phyloP scores from a whole-genome alignment of 2,329 filamentous ascomycete species.

The Thielaviopsis musarum region DNA sequence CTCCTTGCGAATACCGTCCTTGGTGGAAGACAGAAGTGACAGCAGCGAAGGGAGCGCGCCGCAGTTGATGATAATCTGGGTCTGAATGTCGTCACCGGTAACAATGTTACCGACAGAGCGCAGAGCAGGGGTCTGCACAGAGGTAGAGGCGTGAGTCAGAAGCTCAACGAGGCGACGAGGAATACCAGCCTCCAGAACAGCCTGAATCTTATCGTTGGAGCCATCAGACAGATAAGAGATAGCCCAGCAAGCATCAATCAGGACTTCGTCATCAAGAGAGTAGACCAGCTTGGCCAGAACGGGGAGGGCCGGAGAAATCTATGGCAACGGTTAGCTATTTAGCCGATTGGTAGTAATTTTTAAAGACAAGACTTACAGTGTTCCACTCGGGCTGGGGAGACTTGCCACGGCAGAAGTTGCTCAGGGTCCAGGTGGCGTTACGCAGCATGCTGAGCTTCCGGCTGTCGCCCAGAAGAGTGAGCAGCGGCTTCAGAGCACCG shows the following conservation, averaged over 20 bases:
- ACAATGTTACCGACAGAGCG: constrained; percentile 98
- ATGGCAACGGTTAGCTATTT: constrained; percentile 14
- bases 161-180: constrained; percentile 91
- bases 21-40: constrained; percentile 85
- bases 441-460: constrained; percentile 98
- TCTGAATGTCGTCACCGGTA: constrained; percentile 95
- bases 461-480: constrained; percentile 84
- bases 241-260: constrained; percentile 98
- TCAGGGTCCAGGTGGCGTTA: constrained; percentile 96
- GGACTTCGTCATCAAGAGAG: constrained; percentile 91
- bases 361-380: constrained; percentile 46
- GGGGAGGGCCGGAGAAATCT: constrained; percentile 90
- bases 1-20: constrained; percentile 98
- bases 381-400: constrained; percentile 96
- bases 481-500: constrained; percentile 77
- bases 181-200: constrained; percentile 95
- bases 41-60: constrained; percentile 84
- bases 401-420: constrained; percentile 99
- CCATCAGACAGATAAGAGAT: constrained; percentile 98
- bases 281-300: constrained; percentile 96
- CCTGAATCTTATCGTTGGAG: constrained; percentile 98
- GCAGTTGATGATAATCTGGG: constrained; percentile 98
- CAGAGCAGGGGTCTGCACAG: constrained; percentile 91
- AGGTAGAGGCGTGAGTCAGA: constrained; percentile 94
- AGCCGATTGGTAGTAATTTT: background rate